Evolutionary conservation across 352 stramenopile species (phyloP).

Genomic region (Phytopythium sindhum): DNA sequence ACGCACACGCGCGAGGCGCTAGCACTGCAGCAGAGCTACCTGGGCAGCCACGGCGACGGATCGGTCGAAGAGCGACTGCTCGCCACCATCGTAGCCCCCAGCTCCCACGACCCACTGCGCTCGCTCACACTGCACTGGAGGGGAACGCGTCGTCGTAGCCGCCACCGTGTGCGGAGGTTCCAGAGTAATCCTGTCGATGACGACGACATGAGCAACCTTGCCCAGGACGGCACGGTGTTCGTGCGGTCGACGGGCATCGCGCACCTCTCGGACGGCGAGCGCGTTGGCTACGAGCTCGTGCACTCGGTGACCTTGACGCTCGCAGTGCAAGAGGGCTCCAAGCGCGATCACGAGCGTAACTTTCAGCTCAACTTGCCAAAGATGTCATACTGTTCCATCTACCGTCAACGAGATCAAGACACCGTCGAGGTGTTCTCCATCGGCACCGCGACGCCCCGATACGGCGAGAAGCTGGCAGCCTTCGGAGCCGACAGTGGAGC

Average conservation of each 20-base stretch:
- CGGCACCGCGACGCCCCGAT: conserved; percentile 16
- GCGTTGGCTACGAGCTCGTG: conserved; percentile 29
- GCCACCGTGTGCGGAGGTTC: background rate
- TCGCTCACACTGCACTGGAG: conserved; percentile 31
- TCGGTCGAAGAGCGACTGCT: conserved; percentile 26
- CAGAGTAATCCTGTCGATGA: background rate
- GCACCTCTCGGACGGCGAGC: conserved; percentile 18
- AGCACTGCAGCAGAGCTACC: conserved; percentile 20
- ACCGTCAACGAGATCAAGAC: conserved; percentile 22
- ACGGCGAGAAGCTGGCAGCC: background rate
- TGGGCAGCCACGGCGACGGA: conserved; percentile 13
- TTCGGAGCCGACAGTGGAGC: conserved; percentile 19
- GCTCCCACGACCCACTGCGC: conserved; percentile 17
- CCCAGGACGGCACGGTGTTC: conserved; percentile 23
- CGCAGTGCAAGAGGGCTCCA: background rate
- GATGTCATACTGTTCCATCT: conserved; percentile 40
- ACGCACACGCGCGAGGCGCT: conserved; percentile 25
- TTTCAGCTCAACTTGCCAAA: background rate
- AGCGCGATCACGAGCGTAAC: background rate
- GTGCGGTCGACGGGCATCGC: conserved; percentile 24
- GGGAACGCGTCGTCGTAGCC: background rate
- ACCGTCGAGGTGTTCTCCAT: conserved; percentile 30
- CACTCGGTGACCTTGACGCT: conserved; percentile 27
- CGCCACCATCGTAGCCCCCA: conserved; percentile 19
- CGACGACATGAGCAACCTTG: background rate